Base-by-base conservation (phyloP, 1,284 basidiomycete species). In the Apiotrichum porosum region DNA sequence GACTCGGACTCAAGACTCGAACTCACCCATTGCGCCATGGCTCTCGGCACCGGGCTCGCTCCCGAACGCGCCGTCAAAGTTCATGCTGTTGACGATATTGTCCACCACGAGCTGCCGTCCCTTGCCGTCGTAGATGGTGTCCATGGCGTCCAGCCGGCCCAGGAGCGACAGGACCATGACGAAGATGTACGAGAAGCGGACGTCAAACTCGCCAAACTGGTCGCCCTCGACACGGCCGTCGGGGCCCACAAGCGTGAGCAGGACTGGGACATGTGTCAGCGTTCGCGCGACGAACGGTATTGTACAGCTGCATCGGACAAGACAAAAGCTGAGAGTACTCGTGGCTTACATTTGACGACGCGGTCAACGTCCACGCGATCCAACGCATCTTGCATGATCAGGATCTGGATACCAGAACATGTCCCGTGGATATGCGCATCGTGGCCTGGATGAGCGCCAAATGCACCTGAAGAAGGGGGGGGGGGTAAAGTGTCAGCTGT, bases 31-130 rank as follows among this genome's bases (percentile, higher is more conserved):
- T 0, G 80, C 88, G 8, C 92, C 83, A 74, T 97, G 94, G 56
- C 85, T 91, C 75, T 98, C 94, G 1, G 88, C 90, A 0, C 92
- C 94, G 9, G 82, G 79, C 18, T 77, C 73, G 33, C 79, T 83
- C 12, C 94, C 94, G 61, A 95, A 99, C 0, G 92, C 94, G 4
- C 93, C 93, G 67, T 99, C 94, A 66, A 92, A 94, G 69, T 99
- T 99, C 64, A 79, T 80, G 70, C 93, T 95, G 30, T 79, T 75
- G 13, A 76, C 66, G 36, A 98, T 81, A 69, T 93, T 91, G 3
- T 71, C 76, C 8, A 89, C 80, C 0, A 89, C 84, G 56, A 79
- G 79, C 31, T 84, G 81, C 32, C 78, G 73, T 54, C 60, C 65
- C 14, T 38, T 45, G 1, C 61, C 63, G 3, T 83, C 80, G 35